Base-by-base conservation (phyloP, 2,329 filamentous ascomycete species). In the Fusarium incarnatum region DNA sequence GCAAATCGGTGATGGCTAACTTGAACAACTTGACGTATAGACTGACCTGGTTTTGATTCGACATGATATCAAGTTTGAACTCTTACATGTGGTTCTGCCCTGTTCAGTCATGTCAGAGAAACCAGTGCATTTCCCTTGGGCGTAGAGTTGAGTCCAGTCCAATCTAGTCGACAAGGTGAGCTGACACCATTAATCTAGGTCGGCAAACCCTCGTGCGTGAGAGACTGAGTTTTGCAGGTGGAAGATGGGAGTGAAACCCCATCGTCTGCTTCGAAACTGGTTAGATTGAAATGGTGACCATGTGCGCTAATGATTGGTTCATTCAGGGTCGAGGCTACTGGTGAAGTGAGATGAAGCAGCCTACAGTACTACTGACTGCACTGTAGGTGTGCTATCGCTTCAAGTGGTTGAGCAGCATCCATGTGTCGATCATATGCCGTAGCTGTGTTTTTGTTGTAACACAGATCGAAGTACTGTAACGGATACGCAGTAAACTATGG, bases 281-380 rank as follows among this genome's bases (percentile, higher is more conserved):
- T 42, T 37, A 20, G 49, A 47, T 12, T 15, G 64, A 56, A 37
- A 53, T 28, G 45, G n/a, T 44, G 56, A 60, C 73, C 77, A 79
- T 79, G 77, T 79, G 77, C 67, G 61, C 48, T 63, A 59, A 73
- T 76, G 75, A 77, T 77, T 77, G 75, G 75, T 60, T 63, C 61
- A 46, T 72, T 60, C 42, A 46, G 52, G 20, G 32, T 30, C 47
- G 44, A 49, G 44, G 55, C 55, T 58, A 52, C 44, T 48, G 25
- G 25, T 3, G 28, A 48, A 28, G 32, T 3, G 28, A 48, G 20
- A 50, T 28, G 53, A 56, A 54, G 44, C 20, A 50, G 37, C 28
- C 23, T 40, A 30, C 28, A 13, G 12, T 30, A 45, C 25, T 20
- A 50, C 45, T 20, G 37, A 54, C 34, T 37, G 18, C 18, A 37